Evolutionary conservation across 2,329 filamentous ascomycete species (phyloP).

Genomic region (Aspergillus aculeatus): DNA sequence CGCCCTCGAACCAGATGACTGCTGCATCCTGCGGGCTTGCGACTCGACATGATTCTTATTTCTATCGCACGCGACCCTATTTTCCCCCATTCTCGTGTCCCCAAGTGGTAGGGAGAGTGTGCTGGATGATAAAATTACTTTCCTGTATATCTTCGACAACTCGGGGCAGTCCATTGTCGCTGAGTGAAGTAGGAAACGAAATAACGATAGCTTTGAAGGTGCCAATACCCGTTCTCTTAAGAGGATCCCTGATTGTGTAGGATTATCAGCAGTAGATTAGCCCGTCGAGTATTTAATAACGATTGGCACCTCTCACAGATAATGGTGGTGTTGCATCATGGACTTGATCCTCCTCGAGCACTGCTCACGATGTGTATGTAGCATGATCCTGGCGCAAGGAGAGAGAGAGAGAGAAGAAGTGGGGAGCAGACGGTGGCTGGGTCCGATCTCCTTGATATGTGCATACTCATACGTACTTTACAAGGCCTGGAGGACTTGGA

Average conservation of each 20-base stretch:
- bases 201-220: background rate
- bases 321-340: background rate
- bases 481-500: background rate
- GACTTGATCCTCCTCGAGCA: background rate
- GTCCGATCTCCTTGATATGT: background rate
- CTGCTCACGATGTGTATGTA: background rate
- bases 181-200: no score
- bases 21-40: slow-evolving; percentile 21
- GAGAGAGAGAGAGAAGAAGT: background rate
- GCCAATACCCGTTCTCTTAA: background rate
- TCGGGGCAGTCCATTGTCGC: no score
- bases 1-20: slow-evolving; percentile 19
- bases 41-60: slow-evolving; percentile 24
- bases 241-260: background rate
- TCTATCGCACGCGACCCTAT: slow-evolving; percentile 16
- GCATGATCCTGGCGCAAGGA: slow-evolving; percentile 2
- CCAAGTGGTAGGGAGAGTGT: background rate
- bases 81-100: background rate
- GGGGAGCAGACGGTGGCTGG: background rate
- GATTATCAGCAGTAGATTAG: background rate
- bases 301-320: background rate
- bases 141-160: background rate
- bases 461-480: background rate
- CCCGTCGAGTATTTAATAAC: background rate
- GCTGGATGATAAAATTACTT: background rate